These are phyloP conservation scores for Cutaneotrichosporon sp. DNA, from an alignment of 1,284 basidiomycete genomes.

Conservation along the genomic window DNA sequence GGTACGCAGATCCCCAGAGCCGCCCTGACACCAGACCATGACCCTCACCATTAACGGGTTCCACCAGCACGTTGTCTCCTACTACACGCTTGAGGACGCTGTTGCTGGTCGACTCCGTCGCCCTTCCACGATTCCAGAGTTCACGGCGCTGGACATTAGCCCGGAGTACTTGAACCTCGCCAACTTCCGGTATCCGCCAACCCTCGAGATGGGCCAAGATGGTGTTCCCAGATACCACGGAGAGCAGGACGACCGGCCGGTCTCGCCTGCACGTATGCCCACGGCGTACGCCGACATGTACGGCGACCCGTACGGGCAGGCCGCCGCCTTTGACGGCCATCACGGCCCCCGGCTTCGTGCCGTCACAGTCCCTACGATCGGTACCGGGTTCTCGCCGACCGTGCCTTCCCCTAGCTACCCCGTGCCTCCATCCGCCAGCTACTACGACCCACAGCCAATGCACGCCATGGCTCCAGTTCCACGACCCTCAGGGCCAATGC, in stretches of 20 bases:
- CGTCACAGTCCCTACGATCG: conserved; percentile 16
- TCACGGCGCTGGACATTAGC: conserved; percentile 80
- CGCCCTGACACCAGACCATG: conserved; percentile 67
- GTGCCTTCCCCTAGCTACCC: conserved; percentile 12
- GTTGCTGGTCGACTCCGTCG: conserved; percentile 80
- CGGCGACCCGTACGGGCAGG: conserved; percentile 16
- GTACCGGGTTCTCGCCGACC: conserved; percentile 1
- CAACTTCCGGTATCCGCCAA: conserved; percentile 86
- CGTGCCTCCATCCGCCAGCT: conserved; percentile 14
- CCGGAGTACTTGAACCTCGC: conserved; percentile 87
- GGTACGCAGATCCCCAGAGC: conserved; percentile 58
- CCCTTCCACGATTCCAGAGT: conserved; percentile 84
- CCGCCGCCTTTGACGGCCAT: conserved; percentile 16
- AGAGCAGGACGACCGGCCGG: conserved; percentile 26
- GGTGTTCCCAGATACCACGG: conserved; percentile 72
- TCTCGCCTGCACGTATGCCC: conserved; percentile 16
- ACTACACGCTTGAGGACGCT: conserved; percentile 92
- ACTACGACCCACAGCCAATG: conserved; percentile 16
- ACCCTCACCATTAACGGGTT: conserved; percentile 82
- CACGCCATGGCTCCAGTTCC: conserved; percentile 11
- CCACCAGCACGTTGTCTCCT: conserved; percentile 92
- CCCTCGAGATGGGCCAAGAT: conserved; percentile 79
- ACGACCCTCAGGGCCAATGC: conserved; percentile 14
- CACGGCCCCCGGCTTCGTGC: conserved; percentile 21
- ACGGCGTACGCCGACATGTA: conserved; percentile 19